Evolutionary conservation across 176 grass and related monocot species (phyloP).

Genomic region (Panicum miliaceum): DNA sequence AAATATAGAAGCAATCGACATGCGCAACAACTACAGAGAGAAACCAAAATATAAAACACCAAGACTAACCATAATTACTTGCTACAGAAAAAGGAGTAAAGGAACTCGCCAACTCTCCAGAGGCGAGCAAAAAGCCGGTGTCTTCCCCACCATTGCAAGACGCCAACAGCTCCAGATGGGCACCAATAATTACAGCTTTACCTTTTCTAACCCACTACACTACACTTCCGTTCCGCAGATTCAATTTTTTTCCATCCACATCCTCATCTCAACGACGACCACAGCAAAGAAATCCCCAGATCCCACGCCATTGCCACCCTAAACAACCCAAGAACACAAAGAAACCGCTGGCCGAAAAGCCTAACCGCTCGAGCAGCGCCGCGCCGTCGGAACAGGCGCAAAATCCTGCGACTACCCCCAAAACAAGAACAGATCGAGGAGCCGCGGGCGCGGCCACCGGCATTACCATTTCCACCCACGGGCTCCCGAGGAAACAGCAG

Average conservation of each 20-base stretch:
- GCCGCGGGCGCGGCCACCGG: neutral
- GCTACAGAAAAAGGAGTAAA: too few relatives aligned
- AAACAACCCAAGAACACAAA: neutral
- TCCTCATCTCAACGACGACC: neutral
- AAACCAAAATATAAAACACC: neutral
- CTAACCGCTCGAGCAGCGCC: neutral
- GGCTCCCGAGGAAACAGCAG: neutral
- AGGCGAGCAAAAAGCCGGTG: neutral
- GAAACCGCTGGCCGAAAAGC: neutral
- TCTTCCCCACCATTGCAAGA: constrained; percentile 34
- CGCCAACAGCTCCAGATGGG: constrained; percentile 22
- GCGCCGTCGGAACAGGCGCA: neutral
- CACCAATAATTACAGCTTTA: constrained; percentile 31
- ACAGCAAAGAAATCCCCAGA: constrained; percentile 15
- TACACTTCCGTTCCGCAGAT: neutral
- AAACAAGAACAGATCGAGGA: neutral
- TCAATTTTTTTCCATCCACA: neutral
- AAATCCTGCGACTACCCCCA: neutral
- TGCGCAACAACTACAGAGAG: neutral
- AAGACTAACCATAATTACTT: neutral
- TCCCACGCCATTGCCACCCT: constrained; percentile 26
- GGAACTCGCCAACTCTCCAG: too few relatives aligned
- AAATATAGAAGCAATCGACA: neutral
- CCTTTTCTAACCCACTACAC: neutral
- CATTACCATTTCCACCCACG: constrained; percentile 16